These are phyloP conservation scores for Nicotiana tabacum DNA, from an alignment of 257 asterid species.

Conservation along the genomic window DNA sequence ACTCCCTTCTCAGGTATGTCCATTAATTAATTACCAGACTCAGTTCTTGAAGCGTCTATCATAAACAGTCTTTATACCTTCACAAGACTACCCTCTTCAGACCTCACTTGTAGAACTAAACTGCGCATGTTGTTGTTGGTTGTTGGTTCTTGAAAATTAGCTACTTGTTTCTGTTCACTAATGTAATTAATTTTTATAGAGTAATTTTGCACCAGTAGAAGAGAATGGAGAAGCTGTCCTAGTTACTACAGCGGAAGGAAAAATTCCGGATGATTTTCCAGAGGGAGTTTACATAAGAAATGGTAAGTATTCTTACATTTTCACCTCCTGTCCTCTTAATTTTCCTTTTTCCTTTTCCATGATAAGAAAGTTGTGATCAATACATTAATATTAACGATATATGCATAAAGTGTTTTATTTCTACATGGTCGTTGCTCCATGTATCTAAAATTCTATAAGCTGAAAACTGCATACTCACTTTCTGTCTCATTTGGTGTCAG, in stretches of 20 bases:
- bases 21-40: no score
- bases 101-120: no score
- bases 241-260: conserved; percentile 32
- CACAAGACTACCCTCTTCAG: no score
- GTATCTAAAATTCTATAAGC: background rate
- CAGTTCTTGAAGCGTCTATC: no score
- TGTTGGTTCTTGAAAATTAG: background rate
- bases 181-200: conserved; percentile 24
- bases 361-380: background rate
- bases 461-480: no score
- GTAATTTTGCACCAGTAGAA: conserved; percentile 62
- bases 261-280: conserved; percentile 55
- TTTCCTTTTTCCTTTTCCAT: background rate
- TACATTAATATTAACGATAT: background rate
- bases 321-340: background rate
- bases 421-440: background rate
- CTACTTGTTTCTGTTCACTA: background rate
- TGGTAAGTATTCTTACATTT: conserved; percentile 20
- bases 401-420: background rate
- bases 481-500: no score
- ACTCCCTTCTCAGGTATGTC: conserved; percentile 55
- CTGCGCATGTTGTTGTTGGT: no score
- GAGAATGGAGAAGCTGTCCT: conserved; percentile 37
- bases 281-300: conserved; percentile 60
- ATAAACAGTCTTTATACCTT: no score